Evolutionary conservation across 2,329 filamentous ascomycete genomes (phyloP).

Genomic region (Phyllosticta paracitricarpa): DNA sequence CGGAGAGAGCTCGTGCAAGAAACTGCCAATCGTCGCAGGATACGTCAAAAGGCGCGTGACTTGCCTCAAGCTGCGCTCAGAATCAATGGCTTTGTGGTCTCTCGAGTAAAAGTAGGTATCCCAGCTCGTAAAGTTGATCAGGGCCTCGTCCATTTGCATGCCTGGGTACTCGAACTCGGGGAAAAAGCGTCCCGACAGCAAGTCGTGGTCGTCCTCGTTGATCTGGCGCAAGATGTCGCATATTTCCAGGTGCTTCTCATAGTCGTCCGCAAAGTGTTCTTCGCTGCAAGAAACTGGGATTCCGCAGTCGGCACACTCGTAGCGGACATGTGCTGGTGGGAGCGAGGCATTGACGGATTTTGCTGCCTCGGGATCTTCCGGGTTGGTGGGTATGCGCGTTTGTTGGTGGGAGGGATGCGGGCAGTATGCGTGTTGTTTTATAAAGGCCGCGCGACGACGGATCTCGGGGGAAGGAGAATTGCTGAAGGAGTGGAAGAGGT

Average conservation of each 20-base stretch:
- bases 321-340: conserved; percentile 73
- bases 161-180: conserved; percentile 89
- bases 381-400: conserved; percentile 57
- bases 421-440: conserved; percentile 87
- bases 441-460: conserved; percentile 76
- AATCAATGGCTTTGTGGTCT: conserved; percentile 83
- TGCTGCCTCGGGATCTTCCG: conserved; percentile 52
- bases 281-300: conserved; percentile 89
- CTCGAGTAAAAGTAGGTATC: conserved; percentile 92
- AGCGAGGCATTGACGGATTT: conserved; percentile 46
- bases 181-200: conserved; percentile 83
- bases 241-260: conserved; percentile 82
- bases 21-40: conserved; percentile 79
- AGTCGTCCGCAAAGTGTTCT: conserved; percentile 92
- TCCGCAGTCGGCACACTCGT: conserved; percentile 94
- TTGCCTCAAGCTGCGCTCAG: conserved; percentile 83
- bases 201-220: conserved; percentile 96
- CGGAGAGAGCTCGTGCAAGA: conserved; percentile 88
- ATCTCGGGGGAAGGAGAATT: conserved; percentile 84
- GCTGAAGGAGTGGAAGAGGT: conserved; percentile 89
- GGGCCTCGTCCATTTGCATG: conserved; percentile 79
- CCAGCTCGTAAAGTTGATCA: conserved; percentile 98
- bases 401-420: conserved; percentile 80
- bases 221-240: conserved; percentile 87
- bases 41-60: conserved; percentile 90